phyloP scores from a whole-genome alignment of 164 flowering plant genomes.

The Annona cherimola region DNA sequence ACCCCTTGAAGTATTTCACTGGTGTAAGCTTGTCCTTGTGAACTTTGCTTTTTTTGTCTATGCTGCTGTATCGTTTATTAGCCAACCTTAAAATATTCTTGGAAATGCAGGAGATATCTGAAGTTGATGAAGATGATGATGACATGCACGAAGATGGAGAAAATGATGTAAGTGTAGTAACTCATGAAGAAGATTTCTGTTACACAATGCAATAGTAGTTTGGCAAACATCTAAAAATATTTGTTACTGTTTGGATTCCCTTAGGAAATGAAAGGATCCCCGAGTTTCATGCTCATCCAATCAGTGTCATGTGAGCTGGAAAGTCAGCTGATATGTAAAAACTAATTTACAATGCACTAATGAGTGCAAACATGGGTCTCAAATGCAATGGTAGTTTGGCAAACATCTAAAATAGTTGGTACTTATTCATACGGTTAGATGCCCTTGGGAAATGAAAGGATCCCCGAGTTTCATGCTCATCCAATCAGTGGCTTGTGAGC shows the following conservation, averaged over 20 bases:
- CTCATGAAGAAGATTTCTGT: background rate
- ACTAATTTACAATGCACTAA: no score
- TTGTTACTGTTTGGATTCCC: no score
- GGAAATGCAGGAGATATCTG: slow-evolving; percentile 56
- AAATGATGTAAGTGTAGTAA: slow-evolving; percentile 4
- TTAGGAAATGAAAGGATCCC: no score
- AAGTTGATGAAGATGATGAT: slow-evolving; percentile 47
- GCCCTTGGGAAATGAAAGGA: background rate
- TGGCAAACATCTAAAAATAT: background rate
- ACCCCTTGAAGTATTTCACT: slow-evolving; percentile 76
- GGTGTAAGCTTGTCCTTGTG: slow-evolving; percentile 37
- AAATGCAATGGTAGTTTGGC: no score
- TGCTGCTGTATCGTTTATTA: background rate
- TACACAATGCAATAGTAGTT: background rate
- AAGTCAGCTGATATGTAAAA: no score
- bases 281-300: no score
- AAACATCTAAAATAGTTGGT: background rate
- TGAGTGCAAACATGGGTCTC: no score
- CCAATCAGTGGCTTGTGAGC: background rate
- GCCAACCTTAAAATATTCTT: background rate
- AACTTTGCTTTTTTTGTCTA: background rate
- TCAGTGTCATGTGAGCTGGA: no score
- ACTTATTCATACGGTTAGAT: no score
- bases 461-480: background rate
- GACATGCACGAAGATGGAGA: slow-evolving; percentile 33